Percentiles rank a stretch among this genome's conserved stretches.
phyloP scores from a whole-genome alignment of 352 stramenopile genomes.

The Pythium chondricola region DNA sequence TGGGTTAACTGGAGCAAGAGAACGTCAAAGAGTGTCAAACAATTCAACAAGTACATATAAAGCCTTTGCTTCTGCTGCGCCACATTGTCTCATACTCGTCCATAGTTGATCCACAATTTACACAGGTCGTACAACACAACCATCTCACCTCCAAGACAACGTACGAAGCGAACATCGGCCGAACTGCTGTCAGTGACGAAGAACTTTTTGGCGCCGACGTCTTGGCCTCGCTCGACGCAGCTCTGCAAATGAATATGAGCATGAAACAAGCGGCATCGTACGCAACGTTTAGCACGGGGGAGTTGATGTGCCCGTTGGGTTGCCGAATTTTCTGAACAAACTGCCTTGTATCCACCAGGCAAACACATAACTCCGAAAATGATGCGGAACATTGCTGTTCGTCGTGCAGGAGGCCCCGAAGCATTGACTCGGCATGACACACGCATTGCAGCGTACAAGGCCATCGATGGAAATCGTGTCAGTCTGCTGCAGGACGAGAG shows the following conservation, averaged over 20 bases:
- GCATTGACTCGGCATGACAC: not conserved
- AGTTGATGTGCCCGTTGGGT: not conserved
- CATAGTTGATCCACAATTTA: not conserved
- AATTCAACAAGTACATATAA: no score
- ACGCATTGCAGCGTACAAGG: not conserved
- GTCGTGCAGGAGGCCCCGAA: not conserved
- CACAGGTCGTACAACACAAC: not conserved
- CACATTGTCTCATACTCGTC: not conserved
- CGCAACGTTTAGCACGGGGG: not conserved
- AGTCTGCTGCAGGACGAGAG: not conserved
- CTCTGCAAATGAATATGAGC: not conserved
- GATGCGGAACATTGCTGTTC: not conserved
- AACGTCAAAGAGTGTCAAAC: no score
- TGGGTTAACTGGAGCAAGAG: no score
- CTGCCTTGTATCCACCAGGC: not conserved
- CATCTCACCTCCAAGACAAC: no score
- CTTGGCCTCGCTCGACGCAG: not conserved
- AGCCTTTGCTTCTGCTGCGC: no score
- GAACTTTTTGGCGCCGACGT: constrained; percentile 2
- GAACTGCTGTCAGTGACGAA: not conserved
- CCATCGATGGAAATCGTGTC: not conserved
- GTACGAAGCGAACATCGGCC: no score
- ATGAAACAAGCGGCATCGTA: not conserved
- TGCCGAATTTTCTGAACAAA: not conserved
- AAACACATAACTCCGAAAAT: not conserved